phyloP scores from a whole-genome alignment of 1,284 basidiomycete genomes.

The Cutaneotrichosporon cavernicola region DNA sequence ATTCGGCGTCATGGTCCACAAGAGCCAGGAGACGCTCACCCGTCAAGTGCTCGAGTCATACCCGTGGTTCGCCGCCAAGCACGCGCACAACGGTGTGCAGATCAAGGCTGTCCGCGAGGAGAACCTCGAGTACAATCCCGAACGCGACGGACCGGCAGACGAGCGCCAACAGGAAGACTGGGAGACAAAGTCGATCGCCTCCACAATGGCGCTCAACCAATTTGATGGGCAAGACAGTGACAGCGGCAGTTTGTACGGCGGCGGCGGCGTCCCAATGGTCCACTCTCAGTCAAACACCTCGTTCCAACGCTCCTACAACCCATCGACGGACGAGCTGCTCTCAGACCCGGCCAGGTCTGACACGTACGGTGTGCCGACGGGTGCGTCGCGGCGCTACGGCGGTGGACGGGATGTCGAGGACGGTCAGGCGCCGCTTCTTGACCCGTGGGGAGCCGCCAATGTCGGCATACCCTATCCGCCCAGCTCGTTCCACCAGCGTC shows the following conservation, averaged over 20 bases:
- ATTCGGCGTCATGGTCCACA: slow-evolving; percentile 54
- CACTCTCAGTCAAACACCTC: slow-evolving; percentile 1
- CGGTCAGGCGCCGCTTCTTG: slow-evolving; percentile 2
- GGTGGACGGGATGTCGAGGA: slow-evolving; percentile 12
- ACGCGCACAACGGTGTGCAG: slow-evolving; percentile 39
- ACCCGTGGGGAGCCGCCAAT: slow-evolving; percentile 15
- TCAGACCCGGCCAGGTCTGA: slow-evolving; percentile 6
- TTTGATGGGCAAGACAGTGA: neutral
- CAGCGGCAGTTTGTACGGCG: no score
- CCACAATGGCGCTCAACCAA: slow-evolving; percentile 27
- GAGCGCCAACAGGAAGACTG: slow-evolving; percentile 34
- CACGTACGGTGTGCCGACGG: neutral
- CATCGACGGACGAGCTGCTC: slow-evolving; percentile 45
- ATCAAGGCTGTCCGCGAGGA: slow-evolving; percentile 53
- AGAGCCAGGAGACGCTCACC: slow-evolving; percentile 49
- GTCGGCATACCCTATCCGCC: slow-evolving; percentile 18
- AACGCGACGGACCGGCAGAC: slow-evolving; percentile 40
- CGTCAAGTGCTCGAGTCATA: slow-evolving; percentile 48
- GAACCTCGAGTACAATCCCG: slow-evolving; percentile 53
- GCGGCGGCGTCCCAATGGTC: neutral
- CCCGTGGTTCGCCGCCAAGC: slow-evolving; percentile 49
- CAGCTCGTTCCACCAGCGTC: neutral
- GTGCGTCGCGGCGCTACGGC: neutral
- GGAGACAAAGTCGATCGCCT: slow-evolving; percentile 46
- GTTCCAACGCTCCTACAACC: slow-evolving; percentile 23